Percentiles rank a stretch among this genome's conserved stretches.
phyloP scores from a whole-genome alignment of 371 early-diverging fungal species.

The Haplosporangium sp. region DNA sequence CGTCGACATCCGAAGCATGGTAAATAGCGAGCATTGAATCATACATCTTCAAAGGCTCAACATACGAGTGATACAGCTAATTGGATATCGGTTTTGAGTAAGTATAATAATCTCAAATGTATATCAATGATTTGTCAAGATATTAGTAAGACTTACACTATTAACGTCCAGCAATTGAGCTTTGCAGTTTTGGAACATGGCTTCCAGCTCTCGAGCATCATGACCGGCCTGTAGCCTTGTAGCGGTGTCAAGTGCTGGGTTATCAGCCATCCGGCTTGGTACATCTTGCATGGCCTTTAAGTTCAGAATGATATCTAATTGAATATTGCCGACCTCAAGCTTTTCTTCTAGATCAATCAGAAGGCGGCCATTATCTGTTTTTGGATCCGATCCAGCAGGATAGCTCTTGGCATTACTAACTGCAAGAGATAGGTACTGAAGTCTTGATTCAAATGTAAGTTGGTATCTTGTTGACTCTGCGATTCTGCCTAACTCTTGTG shows the following conservation, averaged over 20 bases:
- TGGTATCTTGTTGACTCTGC: constrained; percentile 64
- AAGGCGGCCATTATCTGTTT: constrained; percentile 49
- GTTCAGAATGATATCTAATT: constrained; percentile 45
- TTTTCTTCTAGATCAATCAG: constrained; percentile 69
- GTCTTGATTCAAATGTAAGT: constrained; percentile 63
- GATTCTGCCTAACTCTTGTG: constrained; percentile 70
- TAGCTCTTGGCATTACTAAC: constrained; percentile 79
- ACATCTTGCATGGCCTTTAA: constrained; percentile 42
- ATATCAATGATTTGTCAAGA: neutral
- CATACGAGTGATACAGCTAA: constrained; percentile 66
- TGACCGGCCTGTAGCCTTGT: constrained; percentile 23
- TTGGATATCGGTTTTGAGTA: neutral
- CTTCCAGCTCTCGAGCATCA: constrained; percentile 39
- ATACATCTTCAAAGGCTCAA: constrained; percentile 68
- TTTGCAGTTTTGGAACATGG: constrained; percentile 55
- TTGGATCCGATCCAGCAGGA: constrained; percentile 55
- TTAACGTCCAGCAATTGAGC: constrained; percentile 43
- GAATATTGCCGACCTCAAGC: constrained; percentile 71
- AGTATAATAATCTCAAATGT: neutral
- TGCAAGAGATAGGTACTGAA: constrained; percentile 79
- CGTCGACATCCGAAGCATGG: constrained; percentile 69
- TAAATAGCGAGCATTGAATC: constrained; percentile 72
- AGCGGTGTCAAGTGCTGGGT: neutral
- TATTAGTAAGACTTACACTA: constrained; percentile 36
- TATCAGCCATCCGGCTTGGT: constrained; percentile 11